A percentile compares a stretch with the other conserved stretches of the same genome.
These are phyloP conservation scores for Nakazawaea pomicola DNA, from an alignment of 805 yeast species.

Conservation along the genomic window DNA sequence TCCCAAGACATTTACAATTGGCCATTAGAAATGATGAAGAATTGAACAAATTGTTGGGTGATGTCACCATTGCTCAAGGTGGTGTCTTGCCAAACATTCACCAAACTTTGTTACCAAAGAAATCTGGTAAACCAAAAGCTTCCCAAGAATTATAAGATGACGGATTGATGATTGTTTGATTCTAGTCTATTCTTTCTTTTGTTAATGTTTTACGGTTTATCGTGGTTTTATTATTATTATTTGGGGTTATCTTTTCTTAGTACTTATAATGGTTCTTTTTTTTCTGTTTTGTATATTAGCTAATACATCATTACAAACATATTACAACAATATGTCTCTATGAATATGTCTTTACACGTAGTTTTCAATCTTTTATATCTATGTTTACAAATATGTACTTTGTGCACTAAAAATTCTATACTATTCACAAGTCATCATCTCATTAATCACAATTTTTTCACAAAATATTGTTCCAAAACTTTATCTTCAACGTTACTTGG, in stretches of 20 bases:
- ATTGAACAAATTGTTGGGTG: slow-evolving; percentile 85
- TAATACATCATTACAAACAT: too few relatives aligned
- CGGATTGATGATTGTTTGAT: background rate
- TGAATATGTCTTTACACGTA: too few relatives aligned
- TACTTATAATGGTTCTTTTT: background rate
- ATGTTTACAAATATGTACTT: background rate
- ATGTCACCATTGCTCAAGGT: slow-evolving; percentile 98
- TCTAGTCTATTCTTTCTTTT: background rate
- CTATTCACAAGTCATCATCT: background rate
- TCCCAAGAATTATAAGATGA: slow-evolving; percentile 54
- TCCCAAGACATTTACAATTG: slow-evolving; percentile 97
- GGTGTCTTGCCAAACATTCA: slow-evolving; percentile 98
- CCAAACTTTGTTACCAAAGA: slow-evolving; percentile 76
- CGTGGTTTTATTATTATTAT: background rate
- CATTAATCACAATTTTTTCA: slow-evolving; percentile 21
- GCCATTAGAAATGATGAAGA: slow-evolving; percentile 99
- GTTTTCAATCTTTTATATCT: slow-evolving; percentile 1
- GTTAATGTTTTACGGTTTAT: background rate
- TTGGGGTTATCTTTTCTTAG: too few relatives aligned
- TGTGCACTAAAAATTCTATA: background rate
- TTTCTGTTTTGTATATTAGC: background rate
- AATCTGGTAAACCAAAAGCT: slow-evolving; percentile 49
- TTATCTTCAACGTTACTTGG: slow-evolving; percentile 61
- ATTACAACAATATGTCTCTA: too few relatives aligned
- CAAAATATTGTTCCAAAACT: slow-evolving; percentile 51